Conservation (phyloP, 768 basidiomycete genomes). For the Russula compacta region DNA sequence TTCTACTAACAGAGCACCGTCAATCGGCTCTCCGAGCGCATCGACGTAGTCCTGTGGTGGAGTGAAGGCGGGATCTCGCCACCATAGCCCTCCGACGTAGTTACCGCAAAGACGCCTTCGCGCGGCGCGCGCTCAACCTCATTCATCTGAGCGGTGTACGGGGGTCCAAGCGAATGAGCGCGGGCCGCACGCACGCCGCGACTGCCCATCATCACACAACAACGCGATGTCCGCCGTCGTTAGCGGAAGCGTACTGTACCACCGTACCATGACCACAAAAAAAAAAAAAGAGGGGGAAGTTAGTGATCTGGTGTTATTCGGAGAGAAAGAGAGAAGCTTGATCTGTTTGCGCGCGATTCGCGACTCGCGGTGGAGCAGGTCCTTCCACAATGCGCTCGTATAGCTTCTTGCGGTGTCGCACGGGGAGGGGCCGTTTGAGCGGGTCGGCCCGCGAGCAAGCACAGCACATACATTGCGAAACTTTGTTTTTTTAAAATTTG, state of each 20-base stretch:
- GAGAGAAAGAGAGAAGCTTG: constrained; percentile 29
- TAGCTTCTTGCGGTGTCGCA: constrained; percentile 77
- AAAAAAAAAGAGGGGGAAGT: background rate
- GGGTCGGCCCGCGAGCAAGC: constrained; percentile 76
- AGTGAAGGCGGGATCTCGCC: constrained; percentile 9
- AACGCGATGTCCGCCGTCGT: constrained; percentile 77
- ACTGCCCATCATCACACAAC: constrained; percentile 83
- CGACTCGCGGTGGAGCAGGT: constrained; percentile 66
- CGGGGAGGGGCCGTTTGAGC: constrained; percentile 71
- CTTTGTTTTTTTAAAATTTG: too few relatives aligned
- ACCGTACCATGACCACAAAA: background rate
- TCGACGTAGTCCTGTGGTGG: constrained; percentile 10
- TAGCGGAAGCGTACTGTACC: constrained; percentile 61
- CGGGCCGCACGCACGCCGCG: constrained; percentile 64
- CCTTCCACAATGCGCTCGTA: constrained; percentile 70
- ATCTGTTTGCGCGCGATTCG: constrained; percentile 48
- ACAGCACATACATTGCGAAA: constrained; percentile 86
- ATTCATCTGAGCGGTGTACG: constrained; percentile 43
- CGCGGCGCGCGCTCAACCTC: constrained; percentile 62
- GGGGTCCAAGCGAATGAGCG: constrained; percentile 76
- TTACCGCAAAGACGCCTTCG: constrained; percentile 30
- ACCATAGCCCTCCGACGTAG: background rate
- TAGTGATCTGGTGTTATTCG: background rate
- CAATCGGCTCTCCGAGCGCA: constrained; percentile 25
- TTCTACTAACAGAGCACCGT: background rate